Evolutionary conservation across 305 asterid genomes (phyloP).

Genomic region (Fraxinus albicans): DNA sequence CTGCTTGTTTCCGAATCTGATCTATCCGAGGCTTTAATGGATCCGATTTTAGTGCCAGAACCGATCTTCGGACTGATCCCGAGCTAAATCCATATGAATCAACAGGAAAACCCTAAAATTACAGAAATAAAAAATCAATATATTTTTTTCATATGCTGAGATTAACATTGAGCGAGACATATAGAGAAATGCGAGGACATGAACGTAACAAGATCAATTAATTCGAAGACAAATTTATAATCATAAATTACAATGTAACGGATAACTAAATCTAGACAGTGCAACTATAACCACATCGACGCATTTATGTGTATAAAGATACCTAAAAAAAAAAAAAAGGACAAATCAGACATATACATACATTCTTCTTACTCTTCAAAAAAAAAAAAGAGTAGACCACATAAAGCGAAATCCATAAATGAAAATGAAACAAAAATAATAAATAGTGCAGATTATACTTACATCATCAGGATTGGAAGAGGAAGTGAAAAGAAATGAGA

Average conservation of each 20-base stretch:
- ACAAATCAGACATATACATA: not conserved
- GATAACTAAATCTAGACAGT: not conserved
- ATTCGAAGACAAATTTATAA: not conserved
- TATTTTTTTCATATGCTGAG: not conserved
- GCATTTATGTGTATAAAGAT: not conserved
- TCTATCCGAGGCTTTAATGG: conserved; percentile 36
- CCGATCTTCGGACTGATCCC: conserved; percentile 25
- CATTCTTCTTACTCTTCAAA: conserved; percentile 12
- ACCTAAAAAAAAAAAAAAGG: not conserved
- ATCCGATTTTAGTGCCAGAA: conserved; percentile 36
- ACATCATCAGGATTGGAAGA: conserved; percentile 51
- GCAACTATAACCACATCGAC: not conserved
- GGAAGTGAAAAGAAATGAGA: conserved; percentile 40
- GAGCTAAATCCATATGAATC: conserved; percentile 3
- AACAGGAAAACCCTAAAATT: conserved; percentile 21
- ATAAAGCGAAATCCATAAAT: not conserved
- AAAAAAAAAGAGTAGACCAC: not conserved
- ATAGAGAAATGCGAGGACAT: not conserved
- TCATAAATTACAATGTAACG: not conserved
- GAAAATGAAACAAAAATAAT: not conserved
- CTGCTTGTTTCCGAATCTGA: conserved; percentile 39
- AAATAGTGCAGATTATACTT: conserved; percentile 20
- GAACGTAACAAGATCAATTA: not conserved
- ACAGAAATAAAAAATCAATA: not conserved
- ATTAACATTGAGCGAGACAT: not conserved